Base-by-base conservation (phyloP, 1,139 yeast genomes). In the Saccharomyces pastorianus region DNA sequence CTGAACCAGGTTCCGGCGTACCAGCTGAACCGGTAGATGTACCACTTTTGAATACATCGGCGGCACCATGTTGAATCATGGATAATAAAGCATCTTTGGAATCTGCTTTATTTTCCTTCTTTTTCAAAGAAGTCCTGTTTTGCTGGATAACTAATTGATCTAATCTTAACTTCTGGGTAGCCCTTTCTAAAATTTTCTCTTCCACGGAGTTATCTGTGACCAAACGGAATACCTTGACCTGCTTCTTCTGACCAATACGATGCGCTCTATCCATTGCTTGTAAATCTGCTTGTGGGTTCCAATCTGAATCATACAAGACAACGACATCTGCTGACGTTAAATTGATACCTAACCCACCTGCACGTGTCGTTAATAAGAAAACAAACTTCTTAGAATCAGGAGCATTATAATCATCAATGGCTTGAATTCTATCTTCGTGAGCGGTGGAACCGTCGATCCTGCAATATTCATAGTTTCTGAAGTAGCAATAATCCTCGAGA, bases 181-280 rank as follows among this genome's bases (percentile, higher is more conserved):
- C 99, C 62, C 98, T 79, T 66, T 93, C 99, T 59, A 93, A 73
- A 26, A 93, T 96, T 66, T 93, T 93, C 68, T 93, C 99, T 69
- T 93, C 99, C 59, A 93, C 90, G 11, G 99, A 96, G 71, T 89
- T 85, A 66, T 93, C 98, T 4, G 98, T 91, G 38, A 93, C 95
- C 71, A 93, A 87, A 63, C 99, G 76, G 67, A 79, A 91, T 6
- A 93, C 98, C 61, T 84, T 82, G 6, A 93, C 99, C 72, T 93
- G 99, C 66, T 91, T 93, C 69, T 89, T 91, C 70, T 93, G 99
- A 9, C 99, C 99, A 67, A 93, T 93, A 74, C 99, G 83, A 70
- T 93, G 99, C 0, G 99, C 99, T 68, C 99, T 80, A 70, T 93
- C 99, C 99, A 93, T 93, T 1, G 99, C 98, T 72, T 93, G 99